Evolutionary conservation across 139 green algal genomes (phyloP), one percentile per base, ranked within the genome.

Genomic region (Helicosporidium sp.): DNA sequence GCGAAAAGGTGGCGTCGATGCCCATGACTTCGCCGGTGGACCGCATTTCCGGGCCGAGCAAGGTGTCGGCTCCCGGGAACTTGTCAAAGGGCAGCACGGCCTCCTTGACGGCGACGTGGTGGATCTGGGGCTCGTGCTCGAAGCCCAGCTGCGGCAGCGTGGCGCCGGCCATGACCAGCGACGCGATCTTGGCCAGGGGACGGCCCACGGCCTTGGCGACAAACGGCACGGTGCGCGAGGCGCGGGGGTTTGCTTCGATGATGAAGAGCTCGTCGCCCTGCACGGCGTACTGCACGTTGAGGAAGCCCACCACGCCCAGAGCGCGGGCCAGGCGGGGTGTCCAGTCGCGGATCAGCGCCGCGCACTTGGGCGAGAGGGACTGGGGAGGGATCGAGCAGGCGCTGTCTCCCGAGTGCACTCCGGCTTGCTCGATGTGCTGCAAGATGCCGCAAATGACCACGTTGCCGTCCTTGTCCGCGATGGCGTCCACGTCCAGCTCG

Each of bases 341-440:
- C 89, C 83, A 95, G 25, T 89, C 71, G 19, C 85, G 72, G 48
- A 94, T 83, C 42, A 51, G 78, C 17, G 69, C 65, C 26, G 93
- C 65, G 34, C 70, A 73, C 36, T 78, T 65, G 10, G 69, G 43
- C 6, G 70, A 93, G 41, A 99, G 82, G 25, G 79, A 87, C 62
- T 95, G 85, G 1, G 87, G 79, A 27, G 86, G 85, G 43, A 94
- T 77, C 65, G 70, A 76, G 79, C 89, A 98, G 0, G 89, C 89
- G 1, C 75, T 91, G 75, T 98, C 89, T 60, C 86, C 90, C 25
- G 73, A 90, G 73, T 99, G 90, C 50, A 99, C 75, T 33, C 85
- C 85, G 26, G 85, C 85, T 54, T 91, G 77, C 78, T 99, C 90
- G 57, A 97, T 97, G 76, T 99, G 90, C 80, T 99, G 87, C 88